Conservation (phyloP, 306 rosid species). For the Lupinus albus region DNA sequence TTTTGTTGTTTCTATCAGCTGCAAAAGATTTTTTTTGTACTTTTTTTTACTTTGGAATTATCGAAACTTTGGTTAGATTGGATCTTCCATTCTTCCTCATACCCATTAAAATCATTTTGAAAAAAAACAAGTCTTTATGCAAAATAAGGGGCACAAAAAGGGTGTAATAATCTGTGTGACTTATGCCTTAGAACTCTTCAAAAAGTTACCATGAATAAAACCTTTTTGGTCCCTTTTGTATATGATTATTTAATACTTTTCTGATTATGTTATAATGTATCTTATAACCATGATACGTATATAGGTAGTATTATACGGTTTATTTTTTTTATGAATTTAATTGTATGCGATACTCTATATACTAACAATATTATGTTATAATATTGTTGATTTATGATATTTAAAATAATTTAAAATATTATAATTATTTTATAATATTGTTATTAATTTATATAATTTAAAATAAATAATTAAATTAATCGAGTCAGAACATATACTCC, state of each 20-base stretch:
- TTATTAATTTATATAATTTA: too few relatives aligned
- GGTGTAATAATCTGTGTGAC: conserved; percentile 36
- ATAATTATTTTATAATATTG: too few relatives aligned
- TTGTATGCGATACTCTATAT: too few relatives aligned
- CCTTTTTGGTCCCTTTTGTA: conserved; percentile 36
- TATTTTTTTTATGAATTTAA: too few relatives aligned
- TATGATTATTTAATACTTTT: neutral
- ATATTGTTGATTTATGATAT: too few relatives aligned
- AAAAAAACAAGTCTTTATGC: conserved; percentile 1
- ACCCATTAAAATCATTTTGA: neutral
- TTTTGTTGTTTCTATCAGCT: neutral
- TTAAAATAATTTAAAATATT: too few relatives aligned
- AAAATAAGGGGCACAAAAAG: neutral
- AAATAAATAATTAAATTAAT: too few relatives aligned
- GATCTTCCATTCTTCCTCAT: conserved; percentile 33
- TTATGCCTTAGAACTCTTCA: conserved; percentile 22
- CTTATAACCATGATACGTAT: too few relatives aligned
- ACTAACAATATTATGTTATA: too few relatives aligned
- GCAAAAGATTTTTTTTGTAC: too few relatives aligned
- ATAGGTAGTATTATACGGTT: too few relatives aligned
- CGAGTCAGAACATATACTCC: too few relatives aligned
- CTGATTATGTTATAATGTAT: neutral
- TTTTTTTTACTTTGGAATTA: neutral
- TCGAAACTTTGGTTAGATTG: neutral
- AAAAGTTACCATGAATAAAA: conserved; percentile 40